Evolutionary conservation across 2,329 filamentous ascomycete genomes (phyloP).

Genomic region (Sarocladiaceae sp.): DNA sequence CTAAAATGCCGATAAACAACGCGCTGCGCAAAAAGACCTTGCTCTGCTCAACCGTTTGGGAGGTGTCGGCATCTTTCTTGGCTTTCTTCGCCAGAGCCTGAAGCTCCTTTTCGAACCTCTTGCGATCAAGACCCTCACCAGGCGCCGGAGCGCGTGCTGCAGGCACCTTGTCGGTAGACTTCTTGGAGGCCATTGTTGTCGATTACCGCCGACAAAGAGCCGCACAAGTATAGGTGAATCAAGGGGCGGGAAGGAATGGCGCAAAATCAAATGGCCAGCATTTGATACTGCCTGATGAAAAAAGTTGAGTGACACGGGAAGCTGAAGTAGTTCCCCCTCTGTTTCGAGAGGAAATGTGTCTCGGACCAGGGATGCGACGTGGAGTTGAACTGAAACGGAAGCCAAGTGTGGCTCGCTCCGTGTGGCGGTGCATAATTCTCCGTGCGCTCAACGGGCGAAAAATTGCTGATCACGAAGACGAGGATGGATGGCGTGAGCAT

Average conservation of each 20-base stretch:
- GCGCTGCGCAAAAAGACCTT: slow-evolving; percentile 31
- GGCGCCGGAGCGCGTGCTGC: background rate
- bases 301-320: no score
- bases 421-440: slow-evolving; percentile 8
- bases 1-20: slow-evolving; percentile 33
- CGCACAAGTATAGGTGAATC: background rate
- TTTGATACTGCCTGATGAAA: slow-evolving; percentile 10
- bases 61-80: slow-evolving; percentile 25
- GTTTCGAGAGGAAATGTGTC: slow-evolving; percentile 9
- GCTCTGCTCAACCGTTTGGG: slow-evolving; percentile 30
- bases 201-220: background rate
- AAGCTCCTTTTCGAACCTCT: slow-evolving; percentile 51
- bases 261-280: slow-evolving; percentile 15
- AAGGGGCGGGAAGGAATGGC: background rate
- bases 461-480: background rate
- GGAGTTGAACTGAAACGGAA: background rate
- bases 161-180: background rate
- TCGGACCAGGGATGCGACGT: slow-evolving; percentile 6
- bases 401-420: background rate
- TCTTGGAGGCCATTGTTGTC: slow-evolving; percentile 9
- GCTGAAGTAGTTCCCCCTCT: background rate
- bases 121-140: slow-evolving; percentile 37
- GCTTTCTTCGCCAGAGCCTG: slow-evolving; percentile 44
- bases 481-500: background rate
- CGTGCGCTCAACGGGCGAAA: no score